Conservation (phyloP, 139 green algal genomes). For the Micractinium sp. region DNA sequence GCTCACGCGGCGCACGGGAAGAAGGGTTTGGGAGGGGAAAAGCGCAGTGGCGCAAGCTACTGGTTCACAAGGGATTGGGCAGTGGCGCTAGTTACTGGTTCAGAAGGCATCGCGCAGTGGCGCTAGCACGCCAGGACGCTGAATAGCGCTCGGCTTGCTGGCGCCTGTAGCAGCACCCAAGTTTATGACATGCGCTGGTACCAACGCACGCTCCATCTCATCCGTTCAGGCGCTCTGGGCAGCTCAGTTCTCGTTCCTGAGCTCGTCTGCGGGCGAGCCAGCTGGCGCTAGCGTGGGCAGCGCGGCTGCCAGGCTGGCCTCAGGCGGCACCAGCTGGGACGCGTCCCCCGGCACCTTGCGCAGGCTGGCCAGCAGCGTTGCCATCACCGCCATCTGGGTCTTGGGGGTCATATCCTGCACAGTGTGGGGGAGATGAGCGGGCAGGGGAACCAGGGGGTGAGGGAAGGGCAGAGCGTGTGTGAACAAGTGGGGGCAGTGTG, state of each 20-base stretch:
- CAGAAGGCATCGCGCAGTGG: no score
- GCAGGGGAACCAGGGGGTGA: not conserved
- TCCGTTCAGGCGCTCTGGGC: no score
- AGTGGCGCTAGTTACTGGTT: no score
- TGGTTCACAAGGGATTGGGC: not conserved
- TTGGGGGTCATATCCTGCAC: not conserved
- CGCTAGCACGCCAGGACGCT: no score
- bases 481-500: no score
- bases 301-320: not conserved
- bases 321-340: not conserved
- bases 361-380: conserved; percentile 10
- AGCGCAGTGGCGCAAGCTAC: no score
- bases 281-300: not conserved
- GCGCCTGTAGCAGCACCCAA: no score
- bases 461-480: not conserved
- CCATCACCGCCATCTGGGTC: conserved; percentile 16
- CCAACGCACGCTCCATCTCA: no score
- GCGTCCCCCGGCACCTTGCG: not conserved
- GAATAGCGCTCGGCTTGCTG: no score
- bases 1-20: no score
- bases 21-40: no score
- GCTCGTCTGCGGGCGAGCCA: not conserved
- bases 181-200: no score
- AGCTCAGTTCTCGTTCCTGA: not conserved
- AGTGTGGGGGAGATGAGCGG: not conserved